Conservation (phyloP, 805 yeast species). For the Yamadazyma philogaea region DNA sequence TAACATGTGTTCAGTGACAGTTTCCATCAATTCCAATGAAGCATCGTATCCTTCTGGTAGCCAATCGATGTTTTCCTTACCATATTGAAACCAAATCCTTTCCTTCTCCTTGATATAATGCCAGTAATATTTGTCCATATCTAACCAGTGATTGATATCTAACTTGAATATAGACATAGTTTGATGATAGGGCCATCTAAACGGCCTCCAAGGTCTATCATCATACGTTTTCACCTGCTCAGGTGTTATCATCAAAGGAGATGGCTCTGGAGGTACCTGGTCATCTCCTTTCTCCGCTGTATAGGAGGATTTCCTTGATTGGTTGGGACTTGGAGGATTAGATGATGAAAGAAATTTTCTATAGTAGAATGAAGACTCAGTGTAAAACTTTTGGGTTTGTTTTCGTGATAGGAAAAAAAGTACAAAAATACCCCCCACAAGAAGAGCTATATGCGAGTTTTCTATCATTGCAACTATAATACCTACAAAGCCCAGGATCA, state of each 20-base stretch:
- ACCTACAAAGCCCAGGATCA: background rate
- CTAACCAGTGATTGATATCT: slow-evolving; percentile 75
- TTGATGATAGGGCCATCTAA: slow-evolving; percentile 78
- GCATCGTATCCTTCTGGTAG: slow-evolving; percentile 63
- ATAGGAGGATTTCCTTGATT: slow-evolving; percentile 15
- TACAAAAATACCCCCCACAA: slow-evolving; percentile 13
- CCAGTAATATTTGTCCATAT: slow-evolving; percentile 73
- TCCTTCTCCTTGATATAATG: slow-evolving; percentile 63
- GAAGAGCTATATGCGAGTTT: background rate
- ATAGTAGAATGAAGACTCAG: slow-evolving; percentile 7
- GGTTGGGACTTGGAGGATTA: slow-evolving; percentile 11
- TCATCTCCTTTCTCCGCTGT: slow-evolving; percentile 8
- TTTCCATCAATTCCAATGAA: slow-evolving; percentile 60
- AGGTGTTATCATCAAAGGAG: slow-evolving; percentile 62
- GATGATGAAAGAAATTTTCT: slow-evolving; percentile 9
- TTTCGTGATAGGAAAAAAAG: slow-evolving; percentile 17
- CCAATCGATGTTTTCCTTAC: slow-evolving; percentile 62
- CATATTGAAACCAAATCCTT: slow-evolving; percentile 55
- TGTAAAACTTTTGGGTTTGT: slow-evolving; percentile 8
- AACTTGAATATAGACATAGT: slow-evolving; percentile 72
- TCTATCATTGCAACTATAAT: background rate
- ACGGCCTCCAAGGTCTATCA: slow-evolving; percentile 79
- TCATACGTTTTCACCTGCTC: slow-evolving; percentile 64
- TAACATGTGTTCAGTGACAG: slow-evolving; percentile 56
- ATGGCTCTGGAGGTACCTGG: slow-evolving; percentile 19